Base-by-base conservation (phyloP, 2,329 filamentous ascomycete species). In the Xylaria sp. region DNA sequence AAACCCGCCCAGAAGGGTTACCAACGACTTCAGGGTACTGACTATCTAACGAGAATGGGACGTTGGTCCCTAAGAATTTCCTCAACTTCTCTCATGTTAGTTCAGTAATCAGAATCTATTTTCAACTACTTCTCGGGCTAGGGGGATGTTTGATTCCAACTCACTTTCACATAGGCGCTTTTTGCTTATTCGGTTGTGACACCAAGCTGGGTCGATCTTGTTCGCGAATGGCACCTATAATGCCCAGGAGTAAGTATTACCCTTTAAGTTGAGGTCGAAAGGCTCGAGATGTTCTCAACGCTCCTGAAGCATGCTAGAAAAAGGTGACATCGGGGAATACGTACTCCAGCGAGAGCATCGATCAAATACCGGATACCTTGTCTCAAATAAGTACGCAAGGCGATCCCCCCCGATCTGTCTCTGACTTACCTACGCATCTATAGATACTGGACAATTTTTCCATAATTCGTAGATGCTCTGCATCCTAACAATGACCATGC, bases 21-120 rank as follows among this genome's bases (percentile, higher is more conserved):
- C n/a, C n/a, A n/a, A n/a, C n/a, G n/a, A n/a, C n/a, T n/a, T n/a
- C n/a, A n/a, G n/a, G n/a, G n/a, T n/a, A n/a, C n/a, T n/a, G n/a
- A n/a, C n/a, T 91, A 87, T 0, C 87, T 87, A 2, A 90, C 80
- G 0, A 90, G 69, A 0, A 87, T 67, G 0, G 75, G 78, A 2
- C 62, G 65, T 12, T 67, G 69, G 1, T 35, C 33, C 47, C 73
- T 72, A 2, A 81, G 65, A 19, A 64, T 71, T 6, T 33, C 15
- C 43, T 80, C 72, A 25, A 69, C 68, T 15, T 66, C 23, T 11
- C 54, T 11, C 23, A 67, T 61, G 38, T 63, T 19, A 9, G 64
- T 4, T 60, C 35, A 28, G 51, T 52, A n/a, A n/a, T n/a, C n/a
- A n/a, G n/a, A n/a, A n/a, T n/a, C n/a, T n/a, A n/a, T n/a, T n/a